These are phyloP conservation scores for Aspergillus hancockii DNA, from an alignment of 495 filamentous ascomycete genomes.

Conservation along the genomic window DNA sequence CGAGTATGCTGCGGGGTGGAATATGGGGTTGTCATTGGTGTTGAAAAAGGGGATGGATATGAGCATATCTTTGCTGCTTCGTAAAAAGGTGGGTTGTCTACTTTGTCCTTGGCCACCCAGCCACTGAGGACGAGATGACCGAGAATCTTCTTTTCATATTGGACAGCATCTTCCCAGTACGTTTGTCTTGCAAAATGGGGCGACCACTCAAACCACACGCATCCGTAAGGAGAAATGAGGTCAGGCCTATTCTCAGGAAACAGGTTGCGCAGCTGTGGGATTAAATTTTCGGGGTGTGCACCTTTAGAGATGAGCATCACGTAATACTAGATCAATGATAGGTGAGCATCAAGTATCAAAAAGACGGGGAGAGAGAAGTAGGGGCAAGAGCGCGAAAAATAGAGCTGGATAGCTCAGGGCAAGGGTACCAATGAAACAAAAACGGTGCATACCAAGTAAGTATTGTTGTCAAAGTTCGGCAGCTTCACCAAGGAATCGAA, in stretches of 20 bases:
- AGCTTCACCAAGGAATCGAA: slow-evolving; percentile 39
- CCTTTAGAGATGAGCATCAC: slow-evolving; percentile 32
- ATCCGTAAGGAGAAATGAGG: slow-evolving; percentile 29
- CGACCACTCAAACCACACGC: slow-evolving; percentile 35
- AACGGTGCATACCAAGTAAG: slow-evolving; percentile 27
- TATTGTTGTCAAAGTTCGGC: slow-evolving; percentile 28
- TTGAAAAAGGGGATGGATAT: too few relatives aligned
- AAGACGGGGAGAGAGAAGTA: not conserved
- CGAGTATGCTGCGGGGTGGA: not conserved
- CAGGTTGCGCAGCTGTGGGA: slow-evolving; percentile 18
- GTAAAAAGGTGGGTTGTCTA: slow-evolving; percentile 1
- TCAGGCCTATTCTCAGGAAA: slow-evolving; percentile 17
- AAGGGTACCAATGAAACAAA: not conserved
- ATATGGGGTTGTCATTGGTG: slow-evolving; percentile 2
- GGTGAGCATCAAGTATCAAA: not conserved
- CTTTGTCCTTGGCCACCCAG: slow-evolving; percentile 14
- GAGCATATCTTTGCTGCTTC: not conserved
- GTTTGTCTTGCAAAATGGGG: slow-evolving; percentile 11
- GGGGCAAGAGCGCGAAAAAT: not conserved
- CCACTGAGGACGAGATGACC: slow-evolving; percentile 24
- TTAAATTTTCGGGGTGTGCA: slow-evolving; percentile 8
- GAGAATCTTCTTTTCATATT: slow-evolving; percentile 24
- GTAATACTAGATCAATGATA: slow-evolving; percentile 26
- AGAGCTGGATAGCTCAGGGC: not conserved
- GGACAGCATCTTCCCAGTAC: slow-evolving; percentile 27